Base-by-base conservation (phyloP, 2,329 filamentous ascomycete species). In the Chaetothyriales sp. region DNA sequence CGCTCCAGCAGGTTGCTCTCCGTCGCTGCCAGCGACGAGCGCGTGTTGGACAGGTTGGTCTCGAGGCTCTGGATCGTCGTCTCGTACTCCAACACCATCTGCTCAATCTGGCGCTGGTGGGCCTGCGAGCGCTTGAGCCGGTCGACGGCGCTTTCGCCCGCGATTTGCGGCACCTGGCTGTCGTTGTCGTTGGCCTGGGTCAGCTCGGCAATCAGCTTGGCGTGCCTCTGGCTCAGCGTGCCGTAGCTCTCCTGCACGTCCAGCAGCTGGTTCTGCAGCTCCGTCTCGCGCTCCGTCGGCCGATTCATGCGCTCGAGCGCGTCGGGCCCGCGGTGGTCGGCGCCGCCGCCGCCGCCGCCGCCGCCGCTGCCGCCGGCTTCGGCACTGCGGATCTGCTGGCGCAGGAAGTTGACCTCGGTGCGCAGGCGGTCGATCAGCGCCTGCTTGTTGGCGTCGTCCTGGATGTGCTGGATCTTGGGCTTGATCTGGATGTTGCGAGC, bases 401-500 rank as follows among this genome's bases (percentile, higher is more conserved):
- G 84, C 55, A 98, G 72, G 67, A 97, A 97, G 40, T 86, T 81
- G 47, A 98, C 86, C 66, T 98, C 92, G 4, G 90, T 88, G 64
- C 94, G 90, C 48, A 98, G 77, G 43, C 92, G 81, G 51, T 97
- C 92, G 56, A 98, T 95, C 40, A 94, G 75, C 33, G 87, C 89
- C 66, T 94, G 86, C 68, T 95, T 95, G 70, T 98, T 92, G 51
- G 85, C 82, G 57, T 97, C 90, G 61, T 97, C 90, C 15, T 80
- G 73, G 43, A 87, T 74, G 64, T 95, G 86, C 68, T 98, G 92
- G 55, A 98, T 97, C 55, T 89, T 84, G 6, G 92, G 94, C 68
- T 95, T 97, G 70, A 87, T 95, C 72, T 98, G 92, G 55, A 98
- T 98, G 1, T 89, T 89, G 58, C 92, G 84, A 56, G 92, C 94